phyloP scores from a whole-genome alignment of 2,329 filamentous ascomycete species.

The Penicillium sp. region DNA sequence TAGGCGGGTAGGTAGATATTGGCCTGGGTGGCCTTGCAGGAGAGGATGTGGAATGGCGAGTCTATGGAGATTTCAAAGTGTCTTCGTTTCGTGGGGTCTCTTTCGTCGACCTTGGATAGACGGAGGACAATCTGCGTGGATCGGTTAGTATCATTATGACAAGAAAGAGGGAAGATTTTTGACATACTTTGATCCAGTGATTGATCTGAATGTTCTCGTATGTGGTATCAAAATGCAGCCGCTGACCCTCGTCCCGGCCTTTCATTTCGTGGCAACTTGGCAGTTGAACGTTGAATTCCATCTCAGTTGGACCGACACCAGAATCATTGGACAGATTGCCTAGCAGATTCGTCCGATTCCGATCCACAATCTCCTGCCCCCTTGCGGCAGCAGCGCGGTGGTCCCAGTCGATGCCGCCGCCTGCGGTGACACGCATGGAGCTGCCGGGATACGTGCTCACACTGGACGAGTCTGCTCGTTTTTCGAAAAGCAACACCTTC shows the following conservation, averaged over 20 bases:
- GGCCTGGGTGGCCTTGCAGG: slow-evolving; percentile 87
- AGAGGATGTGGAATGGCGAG: slow-evolving; percentile 89
- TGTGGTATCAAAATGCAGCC: slow-evolving; percentile 84
- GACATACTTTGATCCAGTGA: slow-evolving; percentile 88
- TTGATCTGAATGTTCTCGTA: slow-evolving; percentile 93
- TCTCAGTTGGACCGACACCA: slow-evolving; percentile 84
- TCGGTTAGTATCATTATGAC: slow-evolving; percentile 14
- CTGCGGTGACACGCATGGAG: slow-evolving; percentile 72
- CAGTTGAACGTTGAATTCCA: slow-evolving; percentile 90
- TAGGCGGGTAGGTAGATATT: slow-evolving; percentile 87
- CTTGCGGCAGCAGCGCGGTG: slow-evolving; percentile 56
- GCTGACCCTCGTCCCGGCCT: slow-evolving; percentile 64
- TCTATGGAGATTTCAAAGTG: slow-evolving; percentile 97
- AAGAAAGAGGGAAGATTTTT: background rate
- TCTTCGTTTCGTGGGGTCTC: slow-evolving; percentile 73
- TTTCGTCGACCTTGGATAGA: slow-evolving; percentile 77
- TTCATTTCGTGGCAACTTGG: slow-evolving; percentile 84
- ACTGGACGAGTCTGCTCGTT: slow-evolving; percentile 75
- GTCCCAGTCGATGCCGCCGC: slow-evolving; percentile 73
- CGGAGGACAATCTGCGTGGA: slow-evolving; percentile 77
- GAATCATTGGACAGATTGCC: slow-evolving; percentile 75
- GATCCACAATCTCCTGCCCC: slow-evolving; percentile 56
- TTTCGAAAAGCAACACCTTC: slow-evolving; percentile 85
- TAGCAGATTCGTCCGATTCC: slow-evolving; percentile 67
- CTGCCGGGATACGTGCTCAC: slow-evolving; percentile 72